Evolutionary conservation across 2,329 filamentous ascomycete genomes (phyloP).

Genomic region (Ophiocordyceps polyrhachis-furcata): DNA sequence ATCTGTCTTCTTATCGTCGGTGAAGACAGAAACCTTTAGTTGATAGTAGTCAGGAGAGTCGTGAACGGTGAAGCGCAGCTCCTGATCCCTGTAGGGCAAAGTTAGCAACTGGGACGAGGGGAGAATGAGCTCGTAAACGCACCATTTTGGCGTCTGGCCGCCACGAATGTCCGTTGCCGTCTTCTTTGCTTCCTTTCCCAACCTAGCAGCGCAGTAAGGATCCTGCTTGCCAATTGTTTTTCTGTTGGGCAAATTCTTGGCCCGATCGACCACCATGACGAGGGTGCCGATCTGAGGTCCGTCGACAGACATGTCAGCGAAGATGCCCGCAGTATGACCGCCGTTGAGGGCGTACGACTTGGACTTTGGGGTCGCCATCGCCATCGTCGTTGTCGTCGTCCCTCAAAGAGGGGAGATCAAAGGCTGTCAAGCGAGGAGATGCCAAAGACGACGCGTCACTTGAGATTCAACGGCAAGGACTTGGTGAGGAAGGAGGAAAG

Average conservation of each 20-base stretch:
- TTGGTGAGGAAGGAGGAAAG: no score
- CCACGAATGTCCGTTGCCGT: conserved; percentile 86
- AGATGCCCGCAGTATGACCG: conserved; percentile 80
- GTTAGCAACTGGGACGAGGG: not conserved
- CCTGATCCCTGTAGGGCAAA: conserved; percentile 61
- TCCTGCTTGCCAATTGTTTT: conserved; percentile 98
- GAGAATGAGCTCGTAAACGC: conserved; percentile 10
- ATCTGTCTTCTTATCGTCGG: conserved; percentile 95
- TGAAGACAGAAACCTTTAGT: conserved; percentile 90
- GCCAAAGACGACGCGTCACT: not conserved
- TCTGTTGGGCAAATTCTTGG: conserved; percentile 90
- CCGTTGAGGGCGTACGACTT: conserved; percentile 38
- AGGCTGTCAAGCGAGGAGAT: not conserved
- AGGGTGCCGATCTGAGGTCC: conserved; percentile 86
- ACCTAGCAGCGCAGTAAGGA: conserved; percentile 80
- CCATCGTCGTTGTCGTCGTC: conserved; percentile 4
- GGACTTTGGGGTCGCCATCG: conserved; percentile 30
- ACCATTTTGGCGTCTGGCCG: conserved; percentile 93
- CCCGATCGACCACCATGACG: conserved; percentile 79
- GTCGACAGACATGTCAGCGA: conserved; percentile 82
- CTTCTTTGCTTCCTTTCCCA: conserved; percentile 96
- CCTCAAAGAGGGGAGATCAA: not conserved
- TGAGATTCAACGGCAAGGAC: not conserved
- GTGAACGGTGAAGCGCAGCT: conserved; percentile 88
- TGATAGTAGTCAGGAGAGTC: conserved; percentile 93